Base-by-base conservation (phyloP, 2,329 filamentous ascomycete species). In the Talaromyces pinophilus region DNA sequence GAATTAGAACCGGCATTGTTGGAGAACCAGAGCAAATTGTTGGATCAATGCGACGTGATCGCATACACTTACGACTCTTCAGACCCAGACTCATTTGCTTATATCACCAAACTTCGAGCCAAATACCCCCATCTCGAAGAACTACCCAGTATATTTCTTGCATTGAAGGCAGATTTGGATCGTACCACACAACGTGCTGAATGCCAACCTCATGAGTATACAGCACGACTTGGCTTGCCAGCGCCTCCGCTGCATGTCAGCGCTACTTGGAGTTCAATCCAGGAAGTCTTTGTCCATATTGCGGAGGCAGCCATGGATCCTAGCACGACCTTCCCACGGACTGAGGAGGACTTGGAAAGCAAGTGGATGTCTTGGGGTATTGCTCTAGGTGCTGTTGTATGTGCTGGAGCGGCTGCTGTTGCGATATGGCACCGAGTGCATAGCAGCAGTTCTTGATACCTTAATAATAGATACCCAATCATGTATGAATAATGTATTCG, bases 11-110 rank as follows among this genome's bases (percentile, higher is more conserved):
- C 92, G 0, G 95, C 95, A 13, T 93, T 98, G 64, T 83, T 99
- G 2, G 95, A 98, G 65, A 99, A 99, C 75, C 88, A 90, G 74
- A 87, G 88, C 54, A 97, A 96, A 78, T 84, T 82, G 3, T 73
- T 99, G 15, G 92, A 97, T 73, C 89, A 93, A 5, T 98, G 94
- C 78, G 95, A 99, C 78, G 85, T 99, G 28, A 86, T 99, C 55
- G 96, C 94, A 79, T 98, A 96, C 79, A 90, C 92, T 0, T 99
- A 98, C 80, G 95, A 99, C 81, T 98, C 94, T 1, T 96, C 93
- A 1, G 93, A 99, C 69, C 94, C 95, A 0, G 93, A 98, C 77
- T 97, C 92, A 3, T 99, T 99, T 78, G 88, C 91, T 1, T 93
- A 98, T 74, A 92, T 99, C 63, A 91, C 94, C 44, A 86, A 91